Percentiles rank a stretch among this genome's conserved stretches.
Evolutionary conservation across 495 filamentous ascomycete species (phyloP).

Genomic region (Neurospora sp.): DNA sequence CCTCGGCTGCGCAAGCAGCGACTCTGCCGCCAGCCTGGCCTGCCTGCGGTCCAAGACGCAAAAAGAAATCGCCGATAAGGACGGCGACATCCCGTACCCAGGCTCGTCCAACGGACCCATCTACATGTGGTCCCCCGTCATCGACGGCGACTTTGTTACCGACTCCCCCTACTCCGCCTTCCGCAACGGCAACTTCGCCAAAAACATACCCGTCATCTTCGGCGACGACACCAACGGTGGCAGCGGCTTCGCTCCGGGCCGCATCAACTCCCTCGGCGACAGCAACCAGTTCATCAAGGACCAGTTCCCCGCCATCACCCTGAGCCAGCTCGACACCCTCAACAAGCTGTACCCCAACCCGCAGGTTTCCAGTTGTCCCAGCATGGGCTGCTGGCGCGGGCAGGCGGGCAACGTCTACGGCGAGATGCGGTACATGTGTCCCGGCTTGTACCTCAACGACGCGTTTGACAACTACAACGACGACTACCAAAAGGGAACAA

Average conservation of each 20-base stretch:
- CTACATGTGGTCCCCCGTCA: conserved; percentile 44
- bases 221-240: conserved; percentile 67
- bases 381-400: conserved; percentile 44
- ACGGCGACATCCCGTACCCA: conserved; percentile 46
- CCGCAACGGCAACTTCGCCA: conserved; percentile 49
- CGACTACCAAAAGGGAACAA: conserved; percentile 1
- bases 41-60: conserved; percentile 47
- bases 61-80: conserved; percentile 40
- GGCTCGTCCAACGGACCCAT: conserved; percentile 30
- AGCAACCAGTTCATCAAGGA: conserved; percentile 49
- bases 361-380: conserved; percentile 26
- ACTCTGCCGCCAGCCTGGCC: conserved; percentile 35
- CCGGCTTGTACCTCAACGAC: conserved; percentile 46
- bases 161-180: conserved; percentile 53
- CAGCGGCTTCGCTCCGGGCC: conserved; percentile 48
- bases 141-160: conserved; percentile 47
- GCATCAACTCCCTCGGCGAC: conserved; percentile 31
- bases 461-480: conserved; percentile 28
- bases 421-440: conserved; percentile 67
- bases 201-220: conserved; percentile 53
- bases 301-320: conserved; percentile 52
- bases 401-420: conserved; percentile 56
- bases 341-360: conserved; percentile 48
- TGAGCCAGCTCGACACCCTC: conserved; percentile 42
- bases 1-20: conserved; percentile 38